These are phyloP conservation scores for Yamadazyma kitorensis DNA, from an alignment of 805 yeast species.

Conservation along the genomic window DNA sequence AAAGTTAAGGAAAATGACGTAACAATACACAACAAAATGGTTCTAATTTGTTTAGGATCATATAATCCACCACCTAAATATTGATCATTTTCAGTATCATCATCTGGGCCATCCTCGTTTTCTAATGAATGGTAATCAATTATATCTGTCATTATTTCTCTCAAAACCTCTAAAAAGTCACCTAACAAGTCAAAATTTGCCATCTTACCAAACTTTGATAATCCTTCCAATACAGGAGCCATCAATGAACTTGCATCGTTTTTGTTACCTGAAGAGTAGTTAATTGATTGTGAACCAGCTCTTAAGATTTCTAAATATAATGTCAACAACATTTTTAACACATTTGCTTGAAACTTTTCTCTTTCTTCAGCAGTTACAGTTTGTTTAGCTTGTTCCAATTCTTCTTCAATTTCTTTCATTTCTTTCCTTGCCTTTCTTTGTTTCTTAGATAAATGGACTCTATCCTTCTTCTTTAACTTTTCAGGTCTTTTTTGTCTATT, in stretches of 20 bases:
- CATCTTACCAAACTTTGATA: conserved; percentile 87
- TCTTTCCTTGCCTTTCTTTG: conserved; percentile 88
- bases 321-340: conserved; percentile 67
- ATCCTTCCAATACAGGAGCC: conserved; percentile 88
- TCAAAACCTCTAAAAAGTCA: conserved; percentile 83
- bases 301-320: conserved; percentile 76
- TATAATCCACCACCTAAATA: conserved; percentile 31
- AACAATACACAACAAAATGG: conserved; percentile 74
- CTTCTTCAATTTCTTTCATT: conserved; percentile 82
- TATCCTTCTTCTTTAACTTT: conserved; percentile 76
- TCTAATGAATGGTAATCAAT: conserved; percentile 39
- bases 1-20: conserved; percentile 86
- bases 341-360: conserved; percentile 80
- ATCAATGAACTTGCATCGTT: conserved; percentile 54
- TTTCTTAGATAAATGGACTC: conserved; percentile 88
- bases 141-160: conserved; percentile 68
- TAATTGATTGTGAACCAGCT: conserved; percentile 25
- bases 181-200: conserved; percentile 91
- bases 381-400: conserved; percentile 81
- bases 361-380: conserved; percentile 86
- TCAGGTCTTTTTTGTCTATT: conserved; percentile 34
- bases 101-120: conserved; percentile 18
- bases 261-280: conserved; percentile 29
- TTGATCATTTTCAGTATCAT: conserved; percentile 20
- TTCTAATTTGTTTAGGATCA: conserved; percentile 53